Base-by-base conservation (phyloP, 805 yeast species). In the Priceomyces castillae region DNA sequence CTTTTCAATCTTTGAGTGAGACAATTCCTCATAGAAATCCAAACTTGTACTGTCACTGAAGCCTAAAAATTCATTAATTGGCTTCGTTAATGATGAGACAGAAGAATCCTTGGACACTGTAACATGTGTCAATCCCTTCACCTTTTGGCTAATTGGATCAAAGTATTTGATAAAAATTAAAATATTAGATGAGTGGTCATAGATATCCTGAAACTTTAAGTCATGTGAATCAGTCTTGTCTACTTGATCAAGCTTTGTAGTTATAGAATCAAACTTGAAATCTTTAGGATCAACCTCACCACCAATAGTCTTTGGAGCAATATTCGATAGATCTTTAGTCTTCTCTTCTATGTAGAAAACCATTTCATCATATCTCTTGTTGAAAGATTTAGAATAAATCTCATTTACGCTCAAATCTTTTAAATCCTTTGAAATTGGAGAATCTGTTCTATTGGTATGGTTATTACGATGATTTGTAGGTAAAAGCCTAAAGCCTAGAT, bases 291-390 rank as follows among this genome's bases (percentile, higher is more conserved):
- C n/a, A 4, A 9, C 3, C 9, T 19, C 18, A n/a, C 15, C 11
- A 3, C 45, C 58, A 16, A 48, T 37, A 5, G 34, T 12, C 1
- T 34, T 30, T 3, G 26, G 15, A 7, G 37, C 45, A 7, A 58
- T 43, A 44, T 52, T 54, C 19, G 54, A 57, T 42, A 77, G 52
- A 22, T 74, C 80, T 40, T 67, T 67, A 30, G 63, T 55, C 15
- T 65, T 51, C 47, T 87, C 90, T 48, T 86, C 94, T 28, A 86
- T 74, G 67, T 78, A 89, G 30, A 88, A 65, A 28, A 79, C 77
- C 54, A 80, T 64, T 46, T 74, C 73, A 45, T 74, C 67, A 56
- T 73, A 61, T 60, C 77, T 72, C 48, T 69, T 71, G 30, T 71
- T 64, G 52, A 74, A 74, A 46, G 65, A 65, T 44, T 68, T 69